These are phyloP conservation scores for Cyclanthera cordifolia DNA, from an alignment of 306 rosid genomes.

Conservation along the genomic window DNA sequence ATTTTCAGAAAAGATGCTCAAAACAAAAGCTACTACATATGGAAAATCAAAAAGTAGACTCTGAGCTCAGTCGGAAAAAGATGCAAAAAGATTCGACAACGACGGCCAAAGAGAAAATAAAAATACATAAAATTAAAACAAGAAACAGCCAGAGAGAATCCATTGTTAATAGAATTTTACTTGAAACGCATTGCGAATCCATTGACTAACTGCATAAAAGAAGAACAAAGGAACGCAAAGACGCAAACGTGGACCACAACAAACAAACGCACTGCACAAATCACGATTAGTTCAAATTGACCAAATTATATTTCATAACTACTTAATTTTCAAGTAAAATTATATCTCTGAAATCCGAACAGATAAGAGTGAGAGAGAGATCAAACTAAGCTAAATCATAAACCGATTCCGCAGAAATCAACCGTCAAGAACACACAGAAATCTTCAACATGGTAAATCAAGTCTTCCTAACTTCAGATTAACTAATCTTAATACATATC, in stretches of 20 bases:
- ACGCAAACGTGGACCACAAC: background rate
- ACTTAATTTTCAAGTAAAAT: background rate
- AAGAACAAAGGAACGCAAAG: too few relatives aligned
- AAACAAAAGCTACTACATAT: background rate
- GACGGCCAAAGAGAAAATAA: background rate
- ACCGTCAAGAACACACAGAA: background rate
- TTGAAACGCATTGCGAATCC: background rate
- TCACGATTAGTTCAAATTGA: conserved; percentile 4
- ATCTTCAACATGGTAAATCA: background rate
- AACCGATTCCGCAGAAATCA: background rate
- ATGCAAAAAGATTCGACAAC: conserved; percentile 3
- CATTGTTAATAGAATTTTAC: too few relatives aligned
- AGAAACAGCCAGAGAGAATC: too few relatives aligned
- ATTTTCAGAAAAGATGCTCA: conserved; percentile 11
- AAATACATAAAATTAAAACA: too few relatives aligned
- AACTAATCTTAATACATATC: background rate
- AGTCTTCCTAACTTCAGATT: too few relatives aligned
- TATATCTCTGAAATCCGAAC: background rate
- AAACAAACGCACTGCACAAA: background rate
- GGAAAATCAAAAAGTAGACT: background rate
- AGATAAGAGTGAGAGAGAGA: too few relatives aligned
- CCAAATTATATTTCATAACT: background rate
- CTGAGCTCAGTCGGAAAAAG: background rate
- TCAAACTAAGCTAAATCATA: background rate
- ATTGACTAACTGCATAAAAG: background rate